phyloP scores from a whole-genome alignment of 257 asterid species.

The Verbascum thapsus region DNA sequence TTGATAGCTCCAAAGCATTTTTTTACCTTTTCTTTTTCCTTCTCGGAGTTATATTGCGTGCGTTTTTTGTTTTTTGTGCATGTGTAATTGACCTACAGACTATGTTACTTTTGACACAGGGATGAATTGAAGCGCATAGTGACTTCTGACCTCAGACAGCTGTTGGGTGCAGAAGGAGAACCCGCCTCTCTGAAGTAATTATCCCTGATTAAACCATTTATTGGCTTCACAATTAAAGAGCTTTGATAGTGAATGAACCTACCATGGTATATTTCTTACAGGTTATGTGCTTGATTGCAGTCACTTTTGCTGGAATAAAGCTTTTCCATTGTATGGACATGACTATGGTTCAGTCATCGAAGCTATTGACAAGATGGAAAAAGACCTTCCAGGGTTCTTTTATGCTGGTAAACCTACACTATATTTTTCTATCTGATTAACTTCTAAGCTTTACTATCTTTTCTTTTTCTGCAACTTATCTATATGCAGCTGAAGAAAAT shows the following conservation, averaged over 20 bases:
- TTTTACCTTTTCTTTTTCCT: not conserved
- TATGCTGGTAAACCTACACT: slow-evolving; percentile 68
- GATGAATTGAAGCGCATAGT: slow-evolving; percentile 76
- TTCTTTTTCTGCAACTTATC: not conserved
- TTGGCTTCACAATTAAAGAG: slow-evolving; percentile 12
- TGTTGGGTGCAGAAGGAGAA: slow-evolving; percentile 86
- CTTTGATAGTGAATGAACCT: slow-evolving; percentile 25
- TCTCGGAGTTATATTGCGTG: not conserved
- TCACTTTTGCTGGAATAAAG: slow-evolving; percentile 82
- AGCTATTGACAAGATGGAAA: slow-evolving; percentile 85
- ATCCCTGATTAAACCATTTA: slow-evolving; percentile 22
- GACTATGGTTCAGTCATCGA: slow-evolving; percentile 57
- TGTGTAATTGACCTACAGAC: slow-evolving; percentile 9
- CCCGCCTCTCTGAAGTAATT: slow-evolving; percentile 67
- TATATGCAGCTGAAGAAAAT: not conserved
- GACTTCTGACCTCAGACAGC: slow-evolving; percentile 74
- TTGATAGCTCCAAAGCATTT: slow-evolving; percentile 19
- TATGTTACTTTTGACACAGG: slow-evolving; percentile 40
- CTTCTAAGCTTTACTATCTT: not conserved
- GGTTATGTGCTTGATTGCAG: slow-evolving; percentile 54
- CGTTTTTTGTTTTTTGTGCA: slow-evolving; percentile 10
- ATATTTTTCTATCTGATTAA: not conserved
- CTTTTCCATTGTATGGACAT: slow-evolving; percentile 79
- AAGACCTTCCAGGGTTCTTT: slow-evolving; percentile 77
- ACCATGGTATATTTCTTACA: slow-evolving; percentile 29